These are phyloP conservation scores for Gastrodia elata DNA, from an alignment of 106 monocot species.

Conservation along the genomic window DNA sequence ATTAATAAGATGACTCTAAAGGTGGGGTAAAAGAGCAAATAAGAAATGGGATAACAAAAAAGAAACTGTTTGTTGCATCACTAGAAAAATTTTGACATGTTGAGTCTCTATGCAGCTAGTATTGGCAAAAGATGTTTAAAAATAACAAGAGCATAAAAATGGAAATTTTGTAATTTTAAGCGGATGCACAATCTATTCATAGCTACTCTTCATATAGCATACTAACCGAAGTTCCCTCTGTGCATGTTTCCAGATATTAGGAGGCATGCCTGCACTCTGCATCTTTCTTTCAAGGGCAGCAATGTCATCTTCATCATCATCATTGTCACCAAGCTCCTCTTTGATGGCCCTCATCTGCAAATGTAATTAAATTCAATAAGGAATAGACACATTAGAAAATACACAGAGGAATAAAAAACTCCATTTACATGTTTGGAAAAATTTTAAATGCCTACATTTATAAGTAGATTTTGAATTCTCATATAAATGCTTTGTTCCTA, in stretches of 20 bases:
- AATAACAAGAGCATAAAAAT: not conserved
- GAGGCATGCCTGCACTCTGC: slow-evolving; percentile 93
- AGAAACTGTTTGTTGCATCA: not conserved
- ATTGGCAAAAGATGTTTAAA: not conserved
- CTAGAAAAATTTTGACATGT: not conserved
- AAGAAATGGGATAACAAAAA: not conserved
- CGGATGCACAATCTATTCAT: not conserved
- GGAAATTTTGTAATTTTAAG: not conserved
- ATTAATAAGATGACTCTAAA: not conserved
- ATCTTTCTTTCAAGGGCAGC: slow-evolving; percentile 93
- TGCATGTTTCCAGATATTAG: slow-evolving; percentile 97
- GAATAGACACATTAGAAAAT: not conserved
- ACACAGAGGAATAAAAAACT: not conserved
- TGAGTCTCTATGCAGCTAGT: not conserved
- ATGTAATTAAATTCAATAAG: not conserved
- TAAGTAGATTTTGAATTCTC: no score
- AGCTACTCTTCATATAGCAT: not conserved
- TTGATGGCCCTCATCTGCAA: slow-evolving; percentile 97
- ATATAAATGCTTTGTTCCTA: no score
- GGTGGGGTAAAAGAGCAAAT: not conserved
- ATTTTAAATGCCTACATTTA: no score
- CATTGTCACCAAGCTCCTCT: slow-evolving; percentile 96
- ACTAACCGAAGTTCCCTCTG: slow-evolving; percentile 83
- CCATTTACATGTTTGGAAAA: no score
- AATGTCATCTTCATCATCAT: slow-evolving; percentile 97